Base-by-base conservation (phyloP, 352 stramenopile species). In the Phytophthora macrochlamydospora region DNA sequence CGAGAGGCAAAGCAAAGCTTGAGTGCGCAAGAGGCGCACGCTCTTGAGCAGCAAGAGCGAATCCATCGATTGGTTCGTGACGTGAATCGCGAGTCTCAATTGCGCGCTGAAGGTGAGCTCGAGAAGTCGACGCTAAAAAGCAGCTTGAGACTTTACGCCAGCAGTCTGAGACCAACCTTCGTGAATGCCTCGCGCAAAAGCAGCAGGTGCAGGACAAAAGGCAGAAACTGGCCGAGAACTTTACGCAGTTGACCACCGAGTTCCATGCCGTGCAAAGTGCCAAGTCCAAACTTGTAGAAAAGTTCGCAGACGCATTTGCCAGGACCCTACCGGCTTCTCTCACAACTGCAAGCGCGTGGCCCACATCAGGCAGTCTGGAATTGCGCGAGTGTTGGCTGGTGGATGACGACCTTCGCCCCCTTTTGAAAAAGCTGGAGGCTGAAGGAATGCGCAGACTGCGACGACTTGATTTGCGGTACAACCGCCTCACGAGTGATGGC, bases 401-500 rank as follows among this genome's bases (percentile, higher is more conserved):
- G 7, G 82, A 92, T 52, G 67, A 75, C 13, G 86, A 94, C 43
- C 31, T 87, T 18, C 49, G 46, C 2, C 62, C 71, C 1, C 51
- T 94, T 33, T 56, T 86, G 30, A 73, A 67, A 9, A 76, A 79
- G 57, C 46, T 91, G 9, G 62, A 82, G 50, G 44, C 48, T 59
- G 62, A 76, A 24, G 46, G 46, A 2, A 45, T 44, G 0, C 33
- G 59, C 0, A 60, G 49, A 32, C 54, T 85, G 37, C 64, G 58
- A 0, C 66, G 69, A 0, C 37, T 94, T 12, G 86, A 94, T 59
- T 59, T 94, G 28, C 73, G 84, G 12, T 69, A 44, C 43, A 92
- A 94, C 45, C 75, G 80, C 2, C 50, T 92, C 31, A 92, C 83
- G 14, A 70, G 87, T 18, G 71, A 88, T 4, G 71, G 75, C 7